Evolutionary conservation across 768 basidiomycete species (phyloP).

Genomic region (Hygrocybe coccinea): DNA sequence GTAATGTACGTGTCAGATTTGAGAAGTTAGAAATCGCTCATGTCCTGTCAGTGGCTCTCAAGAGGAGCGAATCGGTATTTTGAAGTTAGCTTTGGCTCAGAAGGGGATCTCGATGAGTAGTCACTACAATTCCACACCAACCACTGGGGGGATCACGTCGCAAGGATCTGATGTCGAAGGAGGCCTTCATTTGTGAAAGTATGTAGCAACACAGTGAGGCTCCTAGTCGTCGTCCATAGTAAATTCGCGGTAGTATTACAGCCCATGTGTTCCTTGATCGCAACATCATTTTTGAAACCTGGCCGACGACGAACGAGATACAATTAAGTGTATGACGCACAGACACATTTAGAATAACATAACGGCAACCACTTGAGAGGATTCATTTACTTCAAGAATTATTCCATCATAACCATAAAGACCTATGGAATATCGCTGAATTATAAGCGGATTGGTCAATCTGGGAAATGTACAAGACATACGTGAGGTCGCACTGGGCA

Average conservation of each 20-base stretch:
- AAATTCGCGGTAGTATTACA: too few relatives aligned
- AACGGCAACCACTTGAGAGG: conserved; percentile 71
- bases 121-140: conserved; percentile 41
- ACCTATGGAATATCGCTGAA: conserved; percentile 36
- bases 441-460: conserved; percentile 11
- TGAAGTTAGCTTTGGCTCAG: conserved; percentile 58
- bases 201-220: too few relatives aligned
- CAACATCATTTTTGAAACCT: too few relatives aligned
- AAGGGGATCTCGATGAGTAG: conserved; percentile 48
- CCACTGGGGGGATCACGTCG: not conserved
- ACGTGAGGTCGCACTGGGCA: conserved; percentile 68
- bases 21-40: not conserved
- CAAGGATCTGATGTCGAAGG: not conserved
- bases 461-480: conserved; percentile 27
- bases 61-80: conserved; percentile 67
- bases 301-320: too few relatives aligned
- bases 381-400: conserved; percentile 72
- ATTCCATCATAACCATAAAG: conserved; percentile 72
- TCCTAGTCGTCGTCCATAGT: too few relatives aligned
- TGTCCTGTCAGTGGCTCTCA: conserved; percentile 58
- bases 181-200: not conserved
- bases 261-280: too few relatives aligned
- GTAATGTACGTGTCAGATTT: conserved; percentile 52
- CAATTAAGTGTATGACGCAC: too few relatives aligned
- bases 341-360: conserved; percentile 50